Conservation (phyloP, 2,329 filamentous ascomycete species). For the Fusarium ramigenum region DNA sequence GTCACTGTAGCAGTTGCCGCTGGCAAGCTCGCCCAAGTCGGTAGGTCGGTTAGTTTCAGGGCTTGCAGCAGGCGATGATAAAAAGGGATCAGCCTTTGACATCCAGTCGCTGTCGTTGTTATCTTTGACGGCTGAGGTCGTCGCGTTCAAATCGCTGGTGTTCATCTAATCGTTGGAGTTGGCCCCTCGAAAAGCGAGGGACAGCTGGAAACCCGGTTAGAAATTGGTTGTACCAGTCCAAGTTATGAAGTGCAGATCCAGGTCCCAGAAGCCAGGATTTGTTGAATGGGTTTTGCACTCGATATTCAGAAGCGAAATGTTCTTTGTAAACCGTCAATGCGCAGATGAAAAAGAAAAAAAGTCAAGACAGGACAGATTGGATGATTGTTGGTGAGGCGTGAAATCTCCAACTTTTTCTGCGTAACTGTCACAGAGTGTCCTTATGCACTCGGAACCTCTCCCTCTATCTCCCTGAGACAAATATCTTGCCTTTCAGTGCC, state of each 20-base stretch:
- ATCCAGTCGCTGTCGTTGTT: slow-evolving; percentile 6
- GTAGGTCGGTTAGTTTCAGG: slow-evolving; percentile 29
- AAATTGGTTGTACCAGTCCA: slow-evolving; percentile 28
- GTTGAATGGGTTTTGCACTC: slow-evolving; percentile 15
- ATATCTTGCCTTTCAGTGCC: slow-evolving; percentile 33
- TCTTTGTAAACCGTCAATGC: neutral
- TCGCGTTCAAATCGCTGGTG: slow-evolving; percentile 33
- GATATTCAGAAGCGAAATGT: slow-evolving; percentile 21
- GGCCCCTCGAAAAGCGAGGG: slow-evolving; percentile 29
- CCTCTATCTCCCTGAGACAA: slow-evolving; percentile 25
- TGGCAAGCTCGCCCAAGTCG: slow-evolving; percentile 28
- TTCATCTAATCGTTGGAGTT: slow-evolving; percentile 40
- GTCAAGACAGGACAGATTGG: slow-evolving; percentile 31
- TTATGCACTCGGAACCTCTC: slow-evolving; percentile 21
- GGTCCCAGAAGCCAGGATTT: slow-evolving; percentile 25
- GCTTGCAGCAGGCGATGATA: slow-evolving; percentile 19
- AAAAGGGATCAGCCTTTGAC: slow-evolving; percentile 23
- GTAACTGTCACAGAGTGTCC: slow-evolving; percentile 24
- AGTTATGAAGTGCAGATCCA: slow-evolving; percentile 27
- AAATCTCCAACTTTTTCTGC: slow-evolving; percentile 15
- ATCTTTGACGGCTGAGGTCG: slow-evolving; percentile 38
- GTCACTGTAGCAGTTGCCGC: slow-evolving; percentile 33
- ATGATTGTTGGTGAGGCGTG: slow-evolving; percentile 17
- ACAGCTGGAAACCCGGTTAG: slow-evolving; percentile 13
- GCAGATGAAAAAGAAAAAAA: slow-evolving; percentile 6